phyloP scores from a whole-genome alignment of 805 yeast species.

The Metschnikowia reukaufii region DNA sequence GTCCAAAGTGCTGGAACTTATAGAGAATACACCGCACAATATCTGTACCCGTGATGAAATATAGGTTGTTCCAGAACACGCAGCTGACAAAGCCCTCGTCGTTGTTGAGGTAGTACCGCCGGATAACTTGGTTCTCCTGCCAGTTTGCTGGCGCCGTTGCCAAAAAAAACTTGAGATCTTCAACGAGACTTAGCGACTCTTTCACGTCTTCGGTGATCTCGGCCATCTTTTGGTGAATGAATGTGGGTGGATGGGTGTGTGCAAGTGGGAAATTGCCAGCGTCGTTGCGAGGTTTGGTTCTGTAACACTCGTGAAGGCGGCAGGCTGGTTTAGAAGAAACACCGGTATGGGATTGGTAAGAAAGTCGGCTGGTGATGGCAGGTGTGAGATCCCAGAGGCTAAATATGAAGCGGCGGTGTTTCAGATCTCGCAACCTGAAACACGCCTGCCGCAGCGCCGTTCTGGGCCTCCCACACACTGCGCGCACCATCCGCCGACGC shows the following conservation, averaged over 20 bases:
- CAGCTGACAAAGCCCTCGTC: slow-evolving; percentile 93
- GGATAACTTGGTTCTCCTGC: slow-evolving; percentile 83
- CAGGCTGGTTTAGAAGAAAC: neutral
- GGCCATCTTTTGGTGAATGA: slow-evolving; percentile 5
- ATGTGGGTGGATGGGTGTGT: neutral
- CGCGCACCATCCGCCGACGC: slow-evolving; percentile 9
- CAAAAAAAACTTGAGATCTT: slow-evolving; percentile 79
- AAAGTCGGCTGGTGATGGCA: neutral
- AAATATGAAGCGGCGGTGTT: slow-evolving; percentile 17
- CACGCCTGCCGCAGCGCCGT: slow-evolving; percentile 15
- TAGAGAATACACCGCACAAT: slow-evolving; percentile 89
- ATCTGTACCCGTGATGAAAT: slow-evolving; percentile 93
- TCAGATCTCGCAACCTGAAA: slow-evolving; percentile 18
- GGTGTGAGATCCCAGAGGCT: slow-evolving; percentile 11
- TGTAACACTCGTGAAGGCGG: neutral
- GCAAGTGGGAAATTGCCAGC: neutral
- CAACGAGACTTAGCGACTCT: slow-evolving; percentile 62
- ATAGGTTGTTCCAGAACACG: slow-evolving; percentile 86
- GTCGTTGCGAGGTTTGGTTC: neutral
- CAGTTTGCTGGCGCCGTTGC: slow-evolving; percentile 95
- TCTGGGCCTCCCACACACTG: slow-evolving; percentile 10
- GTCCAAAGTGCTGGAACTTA: slow-evolving; percentile 86
- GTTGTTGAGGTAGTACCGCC: slow-evolving; percentile 80
- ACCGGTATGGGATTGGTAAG: slow-evolving; percentile 3
- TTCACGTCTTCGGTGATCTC: slow-evolving; percentile 20